Evolutionary conservation across 306 rosid species (phyloP), one percentile per base, ranked within the genome.

Genomic region (Phaseolus lunatus): DNA sequence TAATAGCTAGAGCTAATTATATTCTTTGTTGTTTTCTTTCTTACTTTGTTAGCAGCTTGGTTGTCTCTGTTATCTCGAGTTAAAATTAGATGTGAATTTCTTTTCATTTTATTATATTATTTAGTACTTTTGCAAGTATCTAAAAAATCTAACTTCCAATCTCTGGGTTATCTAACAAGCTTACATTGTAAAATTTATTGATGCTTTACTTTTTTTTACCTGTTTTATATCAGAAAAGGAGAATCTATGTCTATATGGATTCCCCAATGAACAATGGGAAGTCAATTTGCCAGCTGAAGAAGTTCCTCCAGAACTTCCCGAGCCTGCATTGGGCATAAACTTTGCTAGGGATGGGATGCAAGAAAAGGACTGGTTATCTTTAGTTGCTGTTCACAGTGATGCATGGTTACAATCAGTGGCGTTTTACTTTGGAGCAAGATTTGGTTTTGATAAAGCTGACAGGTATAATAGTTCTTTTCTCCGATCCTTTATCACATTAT

Each of bases 271-370:
- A 13, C 43, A 29, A 3, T 84, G 87, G 87, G 82, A 84, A 70
- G 82, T 84, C 9, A 72, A 59, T 56, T 76, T 76, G 53, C 87
- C 87, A 47, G 76, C 80, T 16, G 87, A 80, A 76, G 84, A 84
- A 80, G 82, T 84, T 76, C 87, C 87, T 48, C 82, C 87, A 3
- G 84, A 80, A 57, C 76, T 80, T 66, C 87, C 87, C 0, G 87
- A 84, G 23, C 87, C 87, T 56, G 82, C 84, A 39, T 29, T 80
- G 48, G 87, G 87, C 73, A 84, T 84, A 43, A 84, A 84, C 29
- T 80, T 84, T 71, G 82, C 82, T 20, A 56, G 87, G 73, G 87
- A 84, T 65, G 84, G 82, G 24, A 80, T 80, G 87, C 76, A 71
- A 33, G 82, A 71, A 48, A 80, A 71, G 54, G 84, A 84, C 31